These are phyloP conservation scores for Amborella trichopoda DNA, from an alignment of 164 flowering plant genomes.

Conservation along the genomic window DNA sequence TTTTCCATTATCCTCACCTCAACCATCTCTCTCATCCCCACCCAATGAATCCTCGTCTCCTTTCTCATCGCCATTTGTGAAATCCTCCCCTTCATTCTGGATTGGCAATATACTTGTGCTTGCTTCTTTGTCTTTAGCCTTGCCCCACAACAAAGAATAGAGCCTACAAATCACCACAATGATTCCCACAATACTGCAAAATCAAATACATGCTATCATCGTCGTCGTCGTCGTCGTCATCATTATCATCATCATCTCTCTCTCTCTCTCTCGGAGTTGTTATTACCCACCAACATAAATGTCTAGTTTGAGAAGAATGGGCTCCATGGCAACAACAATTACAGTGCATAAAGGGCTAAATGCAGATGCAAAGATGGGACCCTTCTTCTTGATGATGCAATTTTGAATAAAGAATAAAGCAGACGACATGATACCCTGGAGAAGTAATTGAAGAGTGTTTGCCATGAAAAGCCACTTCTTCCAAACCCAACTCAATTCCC, in stretches of 20 bases:
- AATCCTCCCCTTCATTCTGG: too few relatives aligned
- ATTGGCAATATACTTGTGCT: too few relatives aligned
- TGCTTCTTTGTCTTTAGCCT: background rate
- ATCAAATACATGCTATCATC: background rate
- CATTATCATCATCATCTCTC: too few relatives aligned
- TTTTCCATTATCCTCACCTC: too few relatives aligned
- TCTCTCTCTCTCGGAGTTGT: too few relatives aligned
- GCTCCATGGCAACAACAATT: background rate
- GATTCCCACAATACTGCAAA: background rate
- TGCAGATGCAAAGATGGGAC: background rate
- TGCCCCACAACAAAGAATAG: background rate
- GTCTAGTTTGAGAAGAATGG: background rate
- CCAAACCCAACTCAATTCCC: too few relatives aligned
- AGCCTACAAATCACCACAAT: background rate
- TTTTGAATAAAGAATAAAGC: background rate
- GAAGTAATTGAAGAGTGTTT: too few relatives aligned
- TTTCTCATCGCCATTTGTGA: too few relatives aligned
- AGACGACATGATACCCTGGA: background rate
- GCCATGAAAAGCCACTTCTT: too few relatives aligned
- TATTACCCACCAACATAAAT: background rate
- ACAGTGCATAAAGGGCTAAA: background rate
- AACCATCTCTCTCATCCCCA: too few relatives aligned
- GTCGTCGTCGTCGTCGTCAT: too few relatives aligned
- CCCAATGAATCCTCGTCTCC: too few relatives aligned
- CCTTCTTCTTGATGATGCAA: background rate